Percentiles rank a stretch among this genome's conserved stretches.
These are phyloP conservation scores for Epichloe sylvatica DNA, from an alignment of 2,329 filamentous ascomycete species.

Conservation along the genomic window DNA sequence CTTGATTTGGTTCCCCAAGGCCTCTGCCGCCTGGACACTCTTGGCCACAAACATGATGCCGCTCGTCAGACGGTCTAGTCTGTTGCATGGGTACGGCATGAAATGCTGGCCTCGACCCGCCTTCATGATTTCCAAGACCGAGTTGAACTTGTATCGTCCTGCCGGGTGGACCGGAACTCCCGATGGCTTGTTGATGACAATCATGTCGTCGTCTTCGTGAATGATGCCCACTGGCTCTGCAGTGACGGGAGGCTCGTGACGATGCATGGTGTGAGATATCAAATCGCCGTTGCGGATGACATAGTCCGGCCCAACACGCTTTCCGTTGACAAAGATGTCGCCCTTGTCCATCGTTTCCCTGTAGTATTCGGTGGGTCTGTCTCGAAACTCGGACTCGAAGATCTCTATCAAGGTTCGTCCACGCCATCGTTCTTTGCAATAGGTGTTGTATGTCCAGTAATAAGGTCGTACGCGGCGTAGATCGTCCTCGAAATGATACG, in stretches of 20 bases:
- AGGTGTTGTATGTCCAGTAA: slow-evolving; percentile 88
- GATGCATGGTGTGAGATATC: slow-evolving; percentile 84
- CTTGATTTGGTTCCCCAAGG: slow-evolving; percentile 61
- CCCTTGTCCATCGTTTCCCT: slow-evolving; percentile 68
- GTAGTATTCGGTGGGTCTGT: slow-evolving; percentile 78
- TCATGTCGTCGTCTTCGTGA: slow-evolving; percentile 82
- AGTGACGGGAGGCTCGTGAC: slow-evolving; percentile 88
- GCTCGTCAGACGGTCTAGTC: slow-evolving; percentile 86
- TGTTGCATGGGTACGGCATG: slow-evolving; percentile 61
- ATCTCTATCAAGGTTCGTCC: slow-evolving; percentile 70
- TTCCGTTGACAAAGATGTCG: slow-evolving; percentile 66
- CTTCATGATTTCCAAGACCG: slow-evolving; percentile 83
- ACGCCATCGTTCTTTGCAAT: slow-evolving; percentile 87
- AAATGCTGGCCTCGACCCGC: slow-evolving; percentile 49
- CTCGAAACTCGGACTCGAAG: slow-evolving; percentile 83
- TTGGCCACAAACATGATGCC: slow-evolving; percentile 98
- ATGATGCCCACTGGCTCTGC: slow-evolving; percentile 66
- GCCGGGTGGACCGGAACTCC: slow-evolving; percentile 92
- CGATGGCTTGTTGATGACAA: slow-evolving; percentile 93
- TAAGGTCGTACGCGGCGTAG: slow-evolving; percentile 76
- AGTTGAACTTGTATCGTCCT: slow-evolving; percentile 91
- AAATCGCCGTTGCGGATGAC: slow-evolving; percentile 78
- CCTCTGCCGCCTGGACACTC: slow-evolving; percentile 63
- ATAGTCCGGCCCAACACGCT: slow-evolving; percentile 51
- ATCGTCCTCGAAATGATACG: slow-evolving; percentile 74